phyloP scores from a whole-genome alignment of 108 stramenopile species.

The Nitzschia sp. region DNA sequence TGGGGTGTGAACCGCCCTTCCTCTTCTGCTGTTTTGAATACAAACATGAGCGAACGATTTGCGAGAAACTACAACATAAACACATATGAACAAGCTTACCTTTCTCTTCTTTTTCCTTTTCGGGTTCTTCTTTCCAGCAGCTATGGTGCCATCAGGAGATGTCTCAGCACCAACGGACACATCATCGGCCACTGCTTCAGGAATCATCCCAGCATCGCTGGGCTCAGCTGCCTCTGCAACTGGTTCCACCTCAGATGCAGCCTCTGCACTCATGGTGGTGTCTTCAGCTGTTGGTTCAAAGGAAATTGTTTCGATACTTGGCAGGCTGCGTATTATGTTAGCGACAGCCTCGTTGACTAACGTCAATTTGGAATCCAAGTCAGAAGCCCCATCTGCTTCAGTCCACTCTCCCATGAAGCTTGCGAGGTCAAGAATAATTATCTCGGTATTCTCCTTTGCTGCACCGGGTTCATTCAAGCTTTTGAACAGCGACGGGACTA shows the following conservation, averaged over 20 bases:
- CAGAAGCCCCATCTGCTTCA: neutral
- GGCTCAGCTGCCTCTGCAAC: neutral
- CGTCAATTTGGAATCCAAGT: neutral
- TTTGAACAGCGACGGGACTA: conserved; percentile 6
- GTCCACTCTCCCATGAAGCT: neutral
- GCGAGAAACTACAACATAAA: no score
- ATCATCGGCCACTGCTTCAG: neutral
- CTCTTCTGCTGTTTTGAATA: no score
- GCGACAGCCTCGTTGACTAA: neutral
- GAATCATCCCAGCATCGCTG: neutral
- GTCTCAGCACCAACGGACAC: neutral
- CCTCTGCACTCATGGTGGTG: neutral
- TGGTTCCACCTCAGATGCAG: neutral
- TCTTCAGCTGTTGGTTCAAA: neutral
- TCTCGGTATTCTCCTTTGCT: neutral
- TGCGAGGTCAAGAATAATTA: neutral
- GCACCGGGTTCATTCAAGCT: neutral
- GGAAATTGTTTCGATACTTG: no score
- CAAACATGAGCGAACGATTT: no score
- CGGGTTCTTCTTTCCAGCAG: conserved; percentile 1
- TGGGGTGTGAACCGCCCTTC: no score
- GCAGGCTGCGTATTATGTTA: neutral
- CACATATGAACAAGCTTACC: no score
- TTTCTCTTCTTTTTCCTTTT: conserved; percentile 47
- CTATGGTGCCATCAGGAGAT: neutral